Base-by-base conservation (phyloP, 2,329 filamentous ascomycete species). In the Microascus cirrosus region DNA sequence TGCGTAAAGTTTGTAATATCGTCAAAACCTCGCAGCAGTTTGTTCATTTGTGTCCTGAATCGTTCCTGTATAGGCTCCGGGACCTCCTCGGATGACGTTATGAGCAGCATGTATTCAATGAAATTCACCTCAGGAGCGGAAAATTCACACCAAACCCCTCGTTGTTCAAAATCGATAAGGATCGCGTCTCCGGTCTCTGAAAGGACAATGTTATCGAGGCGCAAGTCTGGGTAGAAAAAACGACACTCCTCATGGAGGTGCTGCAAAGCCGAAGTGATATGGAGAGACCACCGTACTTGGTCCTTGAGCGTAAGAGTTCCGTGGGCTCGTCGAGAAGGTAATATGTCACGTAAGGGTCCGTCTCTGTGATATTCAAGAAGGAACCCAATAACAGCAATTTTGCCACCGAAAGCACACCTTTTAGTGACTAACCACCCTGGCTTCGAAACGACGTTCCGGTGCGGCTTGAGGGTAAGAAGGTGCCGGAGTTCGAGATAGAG, bases 111-210 rank as follows among this genome's bases (percentile, higher is more conserved):
- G 62, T 82, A 83, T 62, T 84, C 81, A 54, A 84, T 69, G 32
- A 77, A 76, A 63, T 83, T 82, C 60, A 84, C 76, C 64, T 85
- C 82, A 0, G 82, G 82, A 1, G 82, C 74, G 1, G 77, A 78
- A 65, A 84, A 84, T 65, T 83, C 79, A 66, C 77, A 82, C 81
- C 81, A 84, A 1, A 83, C 80, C 8, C 82, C 81, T 35, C 82
- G 75, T 66, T 84, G 81, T 67, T 85, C 82, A 63, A 85, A 83
- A 61, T 85, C 82, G 4, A 84, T 74, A 74, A 85, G 78, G 63
- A 84, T 65, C 11, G 76, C 68, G 57, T 82, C 73, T 22, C 69
- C 70, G 1, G 69, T 63, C 24, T 71, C 70, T 1, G 78, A 77
- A 15, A 83, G 67, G 2, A 84, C 76, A 36, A 84, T 71, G 62